phyloP scores from a whole-genome alignment of 106 monocot species.

The Alisma plantagoaquatica region DNA sequence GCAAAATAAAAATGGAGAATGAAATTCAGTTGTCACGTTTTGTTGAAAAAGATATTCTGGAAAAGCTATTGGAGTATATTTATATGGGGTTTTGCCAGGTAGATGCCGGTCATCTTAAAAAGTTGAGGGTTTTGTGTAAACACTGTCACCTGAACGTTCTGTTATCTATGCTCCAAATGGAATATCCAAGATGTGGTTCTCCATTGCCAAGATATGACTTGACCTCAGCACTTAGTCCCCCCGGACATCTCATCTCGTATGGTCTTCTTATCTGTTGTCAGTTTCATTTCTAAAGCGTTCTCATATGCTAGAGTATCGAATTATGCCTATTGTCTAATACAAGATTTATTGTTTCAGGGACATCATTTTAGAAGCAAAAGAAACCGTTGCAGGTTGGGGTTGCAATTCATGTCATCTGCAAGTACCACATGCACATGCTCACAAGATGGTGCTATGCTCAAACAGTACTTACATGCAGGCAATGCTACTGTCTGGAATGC shows the following conservation, averaged over 20 bases:
- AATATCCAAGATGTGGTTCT: constrained; percentile 38
- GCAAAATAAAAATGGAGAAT: constrained; percentile 7
- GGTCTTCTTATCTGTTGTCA: constrained; percentile 13
- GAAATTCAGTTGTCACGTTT: constrained; percentile 54
- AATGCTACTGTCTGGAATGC: constrained; percentile 78
- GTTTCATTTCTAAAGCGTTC: not conserved
- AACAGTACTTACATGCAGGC: constrained; percentile 56
- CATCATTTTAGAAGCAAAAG: constrained; percentile 58
- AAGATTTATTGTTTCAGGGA: constrained; percentile 35
- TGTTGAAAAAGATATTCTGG: constrained; percentile 35
- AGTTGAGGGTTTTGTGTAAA: constrained; percentile 50
- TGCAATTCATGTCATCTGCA: constrained; percentile 37
- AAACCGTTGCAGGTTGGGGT: constrained; percentile 17
- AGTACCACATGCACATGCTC: constrained; percentile 57
- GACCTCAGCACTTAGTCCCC: constrained; percentile 26
- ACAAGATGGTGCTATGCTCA: constrained; percentile 57
- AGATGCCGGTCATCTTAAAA: constrained; percentile 29
- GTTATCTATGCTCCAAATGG: constrained; percentile 36
- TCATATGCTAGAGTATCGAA: not conserved
- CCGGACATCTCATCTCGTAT: constrained; percentile 48
- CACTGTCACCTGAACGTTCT: constrained; percentile 47
- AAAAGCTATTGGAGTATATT: constrained; percentile 62
- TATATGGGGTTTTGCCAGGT: constrained; percentile 53
- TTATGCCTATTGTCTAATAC: not conserved
- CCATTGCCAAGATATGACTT: constrained; percentile 35